Conservation (phyloP, 1,284 basidiomycete genomes). For the Agaricales sp. region DNA sequence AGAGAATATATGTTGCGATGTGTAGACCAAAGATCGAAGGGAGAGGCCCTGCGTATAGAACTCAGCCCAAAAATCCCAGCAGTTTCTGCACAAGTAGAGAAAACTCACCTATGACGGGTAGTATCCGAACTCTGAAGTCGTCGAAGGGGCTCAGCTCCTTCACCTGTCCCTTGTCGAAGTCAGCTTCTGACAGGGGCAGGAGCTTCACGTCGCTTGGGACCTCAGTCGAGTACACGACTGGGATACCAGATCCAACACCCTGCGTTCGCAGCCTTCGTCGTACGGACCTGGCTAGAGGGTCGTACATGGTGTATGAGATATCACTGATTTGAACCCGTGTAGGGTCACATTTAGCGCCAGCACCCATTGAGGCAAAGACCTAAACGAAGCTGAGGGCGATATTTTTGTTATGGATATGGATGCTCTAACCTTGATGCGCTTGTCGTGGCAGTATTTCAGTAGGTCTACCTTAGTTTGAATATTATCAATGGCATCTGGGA, state of each 20-base stretch:
- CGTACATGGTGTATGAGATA: conserved; percentile 89
- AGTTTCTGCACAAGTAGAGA: conserved; percentile 1
- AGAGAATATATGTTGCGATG: conserved; percentile 79
- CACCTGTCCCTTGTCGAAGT: conserved; percentile 84
- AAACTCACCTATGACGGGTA: conserved; percentile 68
- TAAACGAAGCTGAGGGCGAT: conserved; percentile 16
- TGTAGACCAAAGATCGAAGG: conserved; percentile 86
- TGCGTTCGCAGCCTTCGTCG: conserved; percentile 68
- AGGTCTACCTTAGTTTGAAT: conserved; percentile 91
- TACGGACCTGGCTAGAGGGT: conserved; percentile 89
- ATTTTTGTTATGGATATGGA: not conserved
- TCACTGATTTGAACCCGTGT: conserved; percentile 94
- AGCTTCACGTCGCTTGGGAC: conserved; percentile 83
- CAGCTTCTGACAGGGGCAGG: conserved; percentile 85
- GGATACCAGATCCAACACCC: conserved; percentile 68
- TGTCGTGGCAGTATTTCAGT: conserved; percentile 72
- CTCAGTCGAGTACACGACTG: conserved; percentile 96
- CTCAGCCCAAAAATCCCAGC: not conserved
- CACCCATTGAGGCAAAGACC: conserved; percentile 97
- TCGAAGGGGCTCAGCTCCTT: conserved; percentile 89
- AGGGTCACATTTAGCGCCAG: conserved; percentile 93
- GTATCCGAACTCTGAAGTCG: conserved; percentile 87
- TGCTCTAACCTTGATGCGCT: conserved; percentile 56
- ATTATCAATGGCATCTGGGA: conserved; percentile 88
- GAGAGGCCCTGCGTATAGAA: conserved; percentile 47